phyloP scores from a whole-genome alignment of 495 filamentous ascomycete genomes.

The Trichoderma parareesei region DNA sequence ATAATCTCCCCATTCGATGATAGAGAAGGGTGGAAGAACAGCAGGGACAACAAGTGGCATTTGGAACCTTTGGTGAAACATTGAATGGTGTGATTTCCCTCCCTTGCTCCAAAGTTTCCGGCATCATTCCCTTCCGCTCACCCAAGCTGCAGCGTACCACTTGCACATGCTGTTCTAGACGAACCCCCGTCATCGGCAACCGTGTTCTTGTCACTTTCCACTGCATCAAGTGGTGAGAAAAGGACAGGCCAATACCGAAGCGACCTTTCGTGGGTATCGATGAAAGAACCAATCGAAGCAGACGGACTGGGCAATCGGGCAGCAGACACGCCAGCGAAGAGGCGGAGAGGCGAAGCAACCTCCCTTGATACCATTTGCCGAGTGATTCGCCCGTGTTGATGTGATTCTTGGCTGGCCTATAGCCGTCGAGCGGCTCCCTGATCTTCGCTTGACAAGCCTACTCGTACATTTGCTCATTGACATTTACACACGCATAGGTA shows the following conservation, averaged over 20 bases:
- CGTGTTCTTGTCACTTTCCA: background rate
- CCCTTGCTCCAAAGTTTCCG: background rate
- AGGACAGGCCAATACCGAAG: background rate
- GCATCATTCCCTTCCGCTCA: background rate
- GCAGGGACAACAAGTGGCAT: background rate
- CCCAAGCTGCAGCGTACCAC: background rate
- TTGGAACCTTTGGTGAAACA: background rate
- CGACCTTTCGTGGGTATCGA: background rate
- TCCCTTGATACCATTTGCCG: background rate
- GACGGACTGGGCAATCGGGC: background rate
- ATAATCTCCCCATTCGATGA: background rate
- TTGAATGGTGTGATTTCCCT: background rate
- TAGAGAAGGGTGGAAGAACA: background rate
- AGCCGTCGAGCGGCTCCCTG: background rate
- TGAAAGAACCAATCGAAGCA: background rate
- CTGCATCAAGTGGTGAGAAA: background rate
- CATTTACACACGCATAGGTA: no score
- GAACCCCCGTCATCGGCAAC: background rate
- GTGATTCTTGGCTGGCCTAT: background rate
- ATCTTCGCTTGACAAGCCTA: background rate
- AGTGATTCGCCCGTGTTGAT: background rate
- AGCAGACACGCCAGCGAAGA: background rate
- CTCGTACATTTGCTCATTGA: no score
- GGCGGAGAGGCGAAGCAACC: background rate
- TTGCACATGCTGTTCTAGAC: background rate